Evolutionary conservation across 2,329 filamentous ascomycete species (phyloP).

Genomic region (Colletotrichum lupini): DNA sequence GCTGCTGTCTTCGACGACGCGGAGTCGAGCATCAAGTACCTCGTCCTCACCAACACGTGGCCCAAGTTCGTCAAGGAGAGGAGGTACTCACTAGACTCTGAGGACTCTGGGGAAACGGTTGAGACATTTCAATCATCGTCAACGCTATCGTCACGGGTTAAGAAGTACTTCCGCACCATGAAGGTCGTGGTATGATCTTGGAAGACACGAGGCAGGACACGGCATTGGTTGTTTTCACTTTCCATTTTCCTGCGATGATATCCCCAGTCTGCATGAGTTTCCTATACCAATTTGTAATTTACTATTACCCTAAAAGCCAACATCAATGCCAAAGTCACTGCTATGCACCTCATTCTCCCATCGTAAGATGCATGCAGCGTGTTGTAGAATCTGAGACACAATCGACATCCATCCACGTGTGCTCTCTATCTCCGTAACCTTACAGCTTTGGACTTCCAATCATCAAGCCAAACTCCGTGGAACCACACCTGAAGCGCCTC

Average conservation of each 20-base stretch:
- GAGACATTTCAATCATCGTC: constrained; percentile 25
- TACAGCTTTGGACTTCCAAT: not conserved
- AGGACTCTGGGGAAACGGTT: constrained; percentile 24
- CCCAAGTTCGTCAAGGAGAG: constrained; percentile 42
- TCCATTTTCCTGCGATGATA: not conserved
- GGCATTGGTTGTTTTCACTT: not conserved
- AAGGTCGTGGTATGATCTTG: not conserved
- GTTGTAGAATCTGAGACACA: not conserved
- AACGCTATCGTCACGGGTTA: constrained; percentile 10
- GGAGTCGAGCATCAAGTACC: constrained; percentile 65
- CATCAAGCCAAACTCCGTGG: not conserved
- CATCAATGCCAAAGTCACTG: not conserved
- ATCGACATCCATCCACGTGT: not conserved
- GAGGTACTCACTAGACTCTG: constrained; percentile 31
- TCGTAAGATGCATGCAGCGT: not conserved
- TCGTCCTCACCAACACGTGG: constrained; percentile 49
- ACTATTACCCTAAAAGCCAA: not conserved
- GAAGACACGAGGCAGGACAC: not conserved
- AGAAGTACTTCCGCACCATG: constrained; percentile 26
- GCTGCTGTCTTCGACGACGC: constrained; percentile 64
- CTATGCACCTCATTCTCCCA: not conserved
- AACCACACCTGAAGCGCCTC: not conserved
- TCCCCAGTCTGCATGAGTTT: not conserved
- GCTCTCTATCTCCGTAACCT: not conserved
- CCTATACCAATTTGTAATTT: constrained; percentile 3